These are phyloP conservation scores for Zymoseptoria ardabiliae DNA, from an alignment of 2,329 filamentous ascomycete species.

Conservation along the genomic window DNA sequence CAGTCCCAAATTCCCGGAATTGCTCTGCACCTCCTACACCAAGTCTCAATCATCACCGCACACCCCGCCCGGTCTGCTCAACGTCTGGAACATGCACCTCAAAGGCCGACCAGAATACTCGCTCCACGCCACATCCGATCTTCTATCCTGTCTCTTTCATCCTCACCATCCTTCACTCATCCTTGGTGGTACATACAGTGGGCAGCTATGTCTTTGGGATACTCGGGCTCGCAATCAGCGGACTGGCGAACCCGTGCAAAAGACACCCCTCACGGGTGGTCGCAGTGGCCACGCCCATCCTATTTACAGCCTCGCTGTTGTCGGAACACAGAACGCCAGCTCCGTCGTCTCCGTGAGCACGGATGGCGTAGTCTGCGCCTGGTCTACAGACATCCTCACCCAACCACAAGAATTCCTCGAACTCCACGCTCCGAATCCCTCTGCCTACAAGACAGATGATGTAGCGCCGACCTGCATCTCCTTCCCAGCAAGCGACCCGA, in stretches of 20 bases:
- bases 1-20: slow-evolving; percentile 82
- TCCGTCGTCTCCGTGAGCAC: slow-evolving; percentile 97
- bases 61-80: slow-evolving; percentile 83
- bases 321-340: slow-evolving; percentile 96
- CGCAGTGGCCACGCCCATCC: slow-evolving; percentile 79
- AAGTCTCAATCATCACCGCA: slow-evolving; percentile 65
- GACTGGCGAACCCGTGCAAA: slow-evolving; percentile 69
- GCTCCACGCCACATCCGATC: slow-evolving; percentile 92
- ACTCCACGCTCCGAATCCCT: slow-evolving; percentile 70
- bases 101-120: slow-evolving; percentile 92
- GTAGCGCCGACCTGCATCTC: slow-evolving; percentile 90
- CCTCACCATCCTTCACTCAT: slow-evolving; percentile 96
- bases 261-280: slow-evolving; percentile 88
- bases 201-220: slow-evolving; percentile 95
- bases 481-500: slow-evolving; percentile 90
- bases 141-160: slow-evolving; percentile 94
- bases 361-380: slow-evolving; percentile 91
- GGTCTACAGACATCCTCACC: slow-evolving; percentile 96
- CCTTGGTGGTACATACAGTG: slow-evolving; percentile 90
- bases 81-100: slow-evolving; percentile 95
- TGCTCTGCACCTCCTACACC: slow-evolving; percentile 89
- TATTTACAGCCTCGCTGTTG: slow-evolving; percentile 89
- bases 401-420: slow-evolving; percentile 93
- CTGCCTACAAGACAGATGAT: slow-evolving; percentile 73
- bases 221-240: slow-evolving; percentile 69